Base-by-base conservation (phyloP, 768 basidiomycete genomes). In the Lactifluus pinguis region DNA sequence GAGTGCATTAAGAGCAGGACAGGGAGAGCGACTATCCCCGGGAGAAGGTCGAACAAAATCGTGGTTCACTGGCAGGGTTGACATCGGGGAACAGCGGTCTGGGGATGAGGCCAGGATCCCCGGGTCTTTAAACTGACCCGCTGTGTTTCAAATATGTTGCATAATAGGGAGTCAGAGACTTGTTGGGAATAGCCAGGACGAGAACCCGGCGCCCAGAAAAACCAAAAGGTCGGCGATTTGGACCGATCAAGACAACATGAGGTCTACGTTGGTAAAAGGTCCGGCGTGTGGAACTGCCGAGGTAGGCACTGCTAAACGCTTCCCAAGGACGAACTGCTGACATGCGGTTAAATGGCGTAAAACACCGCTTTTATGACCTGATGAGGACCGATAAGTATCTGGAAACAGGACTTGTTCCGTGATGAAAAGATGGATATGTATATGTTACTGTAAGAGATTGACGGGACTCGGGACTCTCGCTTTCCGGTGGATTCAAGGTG, bases 1-100 rank as follows among this genome's bases (percentile, higher is more conserved):
- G 62, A 89, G 76, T 0, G 84, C 77, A 62, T 90, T 89, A 53
- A 90, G 70, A 0, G 86, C 88, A 2, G 88, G 88, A 66, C 88
- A 90, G 5, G 84, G 83, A 0, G 84, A 84, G n/a, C 87, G 78
- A 55, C 77, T 77, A 64, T 86, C 86, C 3, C 19, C n/a, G 2
- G 15, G 1, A 47, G 55, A 49, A 21, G 63, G 38, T 10, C 55
- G 63, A 17, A 55, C 19, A 17, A 52, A 66, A n/a, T 4, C 14
- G 48, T 58, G 59, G 1, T 29, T 29, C 32, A n/a, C n/a, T n/a
- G n/a, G n/a, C n/a, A 39, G 19, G 36, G 32, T 38, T 4, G 61
- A 50, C 55, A 62, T 57, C 7, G 30, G 45, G 51, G 19, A n/a
- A 25, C 25, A 25, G 55, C 17, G 14, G 52, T 9, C 4, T 47